Conservation (phyloP, 345 rosid species). For the Ceriops decandra region DNA sequence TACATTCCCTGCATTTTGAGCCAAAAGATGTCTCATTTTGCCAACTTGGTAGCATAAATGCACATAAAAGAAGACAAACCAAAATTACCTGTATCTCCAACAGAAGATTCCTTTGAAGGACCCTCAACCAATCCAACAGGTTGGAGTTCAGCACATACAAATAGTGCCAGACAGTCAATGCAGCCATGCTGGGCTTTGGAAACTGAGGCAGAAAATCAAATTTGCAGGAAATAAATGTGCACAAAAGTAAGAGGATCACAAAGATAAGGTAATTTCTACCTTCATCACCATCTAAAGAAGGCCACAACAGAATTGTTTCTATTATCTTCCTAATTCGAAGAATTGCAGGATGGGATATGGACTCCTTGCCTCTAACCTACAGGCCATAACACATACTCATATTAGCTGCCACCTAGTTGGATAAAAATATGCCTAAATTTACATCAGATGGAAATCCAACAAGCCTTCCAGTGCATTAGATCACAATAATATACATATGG, state of each 20-base stretch:
- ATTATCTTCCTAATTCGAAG: constrained; percentile 48
- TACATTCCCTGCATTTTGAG: constrained; percentile 41
- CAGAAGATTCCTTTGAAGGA: constrained; percentile 20
- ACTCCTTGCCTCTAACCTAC: constrained; percentile 62
- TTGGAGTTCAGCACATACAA: constrained; percentile 71
- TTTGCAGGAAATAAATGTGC: constrained; percentile 10
- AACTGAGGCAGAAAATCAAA: constrained; percentile 39
- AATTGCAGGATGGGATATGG: constrained; percentile 44
- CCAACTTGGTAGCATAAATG: not conserved
- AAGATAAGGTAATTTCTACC: constrained; percentile 36
- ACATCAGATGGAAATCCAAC: constrained; percentile 1
- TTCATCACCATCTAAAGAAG: constrained; percentile 63
- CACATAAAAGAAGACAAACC: constrained; percentile 28
- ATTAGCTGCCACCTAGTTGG: constrained; percentile 18
- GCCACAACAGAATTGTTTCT: constrained; percentile 65
- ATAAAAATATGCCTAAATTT: constrained; percentile 13
- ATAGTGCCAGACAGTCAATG: constrained; percentile 81
- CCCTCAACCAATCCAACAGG: constrained; percentile 39
- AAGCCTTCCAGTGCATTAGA: not conserved
- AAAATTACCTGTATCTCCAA: constrained; percentile 24
- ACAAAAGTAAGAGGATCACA: not conserved
- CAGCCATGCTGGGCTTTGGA: constrained; percentile 92
- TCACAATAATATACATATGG: not conserved
- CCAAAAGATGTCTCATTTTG: constrained; percentile 16
- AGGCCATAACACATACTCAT: constrained; percentile 13